Percentiles rank a stretch among this genome's conserved stretches.
Conservation (phyloP, 176 grass and related monocot genomes). For the Chrysopogon serrulatus region DNA sequence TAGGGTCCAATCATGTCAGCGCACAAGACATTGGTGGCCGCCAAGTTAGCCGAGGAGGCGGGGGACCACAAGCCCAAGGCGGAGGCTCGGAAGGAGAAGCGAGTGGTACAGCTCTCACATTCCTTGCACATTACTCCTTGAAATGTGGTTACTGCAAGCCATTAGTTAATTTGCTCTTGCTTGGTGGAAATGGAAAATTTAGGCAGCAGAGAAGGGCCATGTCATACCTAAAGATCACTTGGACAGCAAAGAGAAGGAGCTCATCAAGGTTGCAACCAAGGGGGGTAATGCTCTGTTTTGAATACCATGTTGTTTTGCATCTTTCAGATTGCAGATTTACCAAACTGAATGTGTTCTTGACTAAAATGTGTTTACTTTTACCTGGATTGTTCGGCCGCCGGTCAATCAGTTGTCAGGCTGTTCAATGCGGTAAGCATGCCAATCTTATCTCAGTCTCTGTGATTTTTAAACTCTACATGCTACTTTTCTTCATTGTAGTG, state of each 20-base stretch:
- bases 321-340: not conserved
- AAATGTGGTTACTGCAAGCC: not conserved
- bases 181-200: not conserved
- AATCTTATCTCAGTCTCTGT: not conserved
- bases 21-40: slow-evolving; percentile 77
- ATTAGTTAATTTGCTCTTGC: not conserved
- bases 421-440: slow-evolving; percentile 78
- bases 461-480: not conserved
- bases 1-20: slow-evolving; percentile 80
- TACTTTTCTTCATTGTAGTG: not conserved
- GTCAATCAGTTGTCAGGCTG: slow-evolving; percentile 69
- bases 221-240: slow-evolving; percentile 50
- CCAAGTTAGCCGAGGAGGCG: slow-evolving; percentile 77
- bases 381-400: slow-evolving; percentile 25
- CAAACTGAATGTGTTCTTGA: not conserved
- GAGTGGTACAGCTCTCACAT: slow-evolving; percentile 34
- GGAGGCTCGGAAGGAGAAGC: slow-evolving; percentile 66
- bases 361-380: slow-evolving; percentile 24
- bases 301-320: not conserved
- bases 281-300: slow-evolving; percentile 54
- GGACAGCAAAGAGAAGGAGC: slow-evolving; percentile 73
- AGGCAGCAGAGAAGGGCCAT: slow-evolving; percentile 80
- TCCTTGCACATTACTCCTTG: not conserved
- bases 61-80: slow-evolving; percentile 59
- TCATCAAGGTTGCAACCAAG: slow-evolving; percentile 78